A percentile compares a stretch with the other conserved stretches of the same genome.
These are phyloP conservation scores for Phytophthora tubulina DNA, from an alignment of 352 stramenopile genomes.

Conservation along the genomic window DNA sequence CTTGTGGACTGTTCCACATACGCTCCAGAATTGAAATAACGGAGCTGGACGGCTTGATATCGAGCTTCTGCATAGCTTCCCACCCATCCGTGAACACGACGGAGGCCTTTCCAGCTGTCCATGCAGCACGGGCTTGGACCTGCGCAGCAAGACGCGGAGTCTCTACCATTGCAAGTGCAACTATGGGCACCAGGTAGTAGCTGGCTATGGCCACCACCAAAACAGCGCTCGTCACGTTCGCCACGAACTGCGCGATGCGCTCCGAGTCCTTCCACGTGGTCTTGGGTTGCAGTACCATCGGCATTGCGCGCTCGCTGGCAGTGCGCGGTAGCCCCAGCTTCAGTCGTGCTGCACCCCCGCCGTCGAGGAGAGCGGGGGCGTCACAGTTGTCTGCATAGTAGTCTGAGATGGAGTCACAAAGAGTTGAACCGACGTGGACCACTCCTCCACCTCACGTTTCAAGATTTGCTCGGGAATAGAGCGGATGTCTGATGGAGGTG, in stretches of 20 bases:
- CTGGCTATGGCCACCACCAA: slow-evolving; percentile 56
- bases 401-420: slow-evolving; percentile 18
- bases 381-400: slow-evolving; percentile 21
- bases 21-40: slow-evolving; percentile 37
- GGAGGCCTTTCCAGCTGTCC: slow-evolving; percentile 34
- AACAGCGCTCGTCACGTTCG: slow-evolving; percentile 67
- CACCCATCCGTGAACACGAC: slow-evolving; percentile 43
- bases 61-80: slow-evolving; percentile 38
- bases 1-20: slow-evolving; percentile 46
- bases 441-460: slow-evolving; percentile 5
- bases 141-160: slow-evolving; percentile 46
- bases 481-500: background rate
- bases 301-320: slow-evolving; percentile 23
- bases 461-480: background rate
- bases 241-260: slow-evolving; percentile 73
- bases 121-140: slow-evolving; percentile 31
- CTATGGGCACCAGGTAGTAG: slow-evolving; percentile 53
- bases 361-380: slow-evolving; percentile 2
- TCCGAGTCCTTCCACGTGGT: slow-evolving; percentile 73
- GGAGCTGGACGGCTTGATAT: slow-evolving; percentile 38
- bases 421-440: slow-evolving; percentile 16
- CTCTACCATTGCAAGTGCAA: slow-evolving; percentile 45
- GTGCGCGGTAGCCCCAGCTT: slow-evolving; percentile 30
- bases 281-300: slow-evolving; percentile 33
- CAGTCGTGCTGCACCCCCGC: background rate